Conservation (phyloP, 257 asterid genomes). For the Capsicum rhomboideum region DNA sequence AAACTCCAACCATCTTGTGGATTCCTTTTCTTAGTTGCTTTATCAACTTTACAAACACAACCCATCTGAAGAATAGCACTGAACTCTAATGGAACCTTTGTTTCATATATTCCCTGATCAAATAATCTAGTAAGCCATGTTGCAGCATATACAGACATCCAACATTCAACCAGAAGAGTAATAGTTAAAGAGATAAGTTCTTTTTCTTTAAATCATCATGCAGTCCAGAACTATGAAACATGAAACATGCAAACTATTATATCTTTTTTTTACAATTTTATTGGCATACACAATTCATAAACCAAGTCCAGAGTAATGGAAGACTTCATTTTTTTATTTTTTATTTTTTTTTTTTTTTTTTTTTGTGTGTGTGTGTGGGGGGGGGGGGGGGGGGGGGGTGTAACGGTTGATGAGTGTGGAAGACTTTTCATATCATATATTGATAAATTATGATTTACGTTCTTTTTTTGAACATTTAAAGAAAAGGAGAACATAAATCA, state of each 20-base stretch:
- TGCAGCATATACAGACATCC: not conserved
- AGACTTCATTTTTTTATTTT: too few relatives aligned
- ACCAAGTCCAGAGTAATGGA: not conserved
- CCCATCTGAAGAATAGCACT: slow-evolving; percentile 85
- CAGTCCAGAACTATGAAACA: not conserved
- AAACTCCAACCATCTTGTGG: slow-evolving; percentile 77
- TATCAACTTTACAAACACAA: slow-evolving; percentile 95
- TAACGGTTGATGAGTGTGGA: not conserved
- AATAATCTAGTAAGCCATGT: slow-evolving; percentile 5
- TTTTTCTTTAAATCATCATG: not conserved
- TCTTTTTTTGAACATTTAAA: too few relatives aligned
- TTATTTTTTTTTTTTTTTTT: too few relatives aligned
- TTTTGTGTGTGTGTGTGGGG: too few relatives aligned
- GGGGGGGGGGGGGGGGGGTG: not conserved
- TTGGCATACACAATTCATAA: not conserved
- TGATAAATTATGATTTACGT: not conserved
- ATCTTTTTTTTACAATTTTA: not conserved
- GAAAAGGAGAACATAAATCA: too few relatives aligned
- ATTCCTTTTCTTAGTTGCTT: slow-evolving; percentile 60
- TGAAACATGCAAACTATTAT: too few relatives aligned
- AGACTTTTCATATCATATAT: not conserved
- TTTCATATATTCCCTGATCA: slow-evolving; percentile 87
- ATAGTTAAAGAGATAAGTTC: not conserved
- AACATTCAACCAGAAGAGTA: not conserved
- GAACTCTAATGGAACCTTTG: slow-evolving; percentile 72